Base-by-base conservation (phyloP, 116 monocot genomes). In the Iris pallida region DNA sequence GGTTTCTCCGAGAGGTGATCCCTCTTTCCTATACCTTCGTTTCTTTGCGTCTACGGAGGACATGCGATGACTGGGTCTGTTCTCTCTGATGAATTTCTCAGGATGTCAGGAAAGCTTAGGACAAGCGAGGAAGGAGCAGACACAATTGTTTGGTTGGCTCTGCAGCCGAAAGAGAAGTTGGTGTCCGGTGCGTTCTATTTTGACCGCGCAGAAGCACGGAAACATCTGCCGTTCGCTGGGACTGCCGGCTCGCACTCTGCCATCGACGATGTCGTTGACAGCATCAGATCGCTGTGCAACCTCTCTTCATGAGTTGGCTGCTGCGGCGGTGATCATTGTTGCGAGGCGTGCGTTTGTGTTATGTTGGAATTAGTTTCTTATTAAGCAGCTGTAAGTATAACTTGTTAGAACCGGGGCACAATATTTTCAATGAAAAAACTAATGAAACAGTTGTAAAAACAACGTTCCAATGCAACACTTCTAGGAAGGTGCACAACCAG, bases 91-190 rank as follows among this genome's bases (percentile, higher is more conserved):
- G 52, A 47, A 61, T n/a, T 7, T 15, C 46, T 6, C 66, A 89
- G 88, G 48, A 69, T 86, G 51, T 56, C 78, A 44, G 89, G 86
- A 15, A 96, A 81, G 47, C 85, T 96, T 6, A 80, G 96, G 69
- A 79, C 86, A 16, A 83, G 53, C 1, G 79, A 82, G 16, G 92
- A 91, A 68, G 92, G 89, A 9, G 96, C 96, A 17, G 92, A 96
- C 78, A 96, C 91, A 11, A 70, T 92, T 14, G 45, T 91, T 55
- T 91, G 96, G 89, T 64, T 95, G 57, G 91, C 91, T 0, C 63
- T 89, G 47, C 95, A 95, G 64, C 88, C 91, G 6, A 91, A 95
- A 55, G 95, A 91, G 59, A 91, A 85, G 64, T 60, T 95, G 73
- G 64, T 72, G 14, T 66, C 95, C 11, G 91, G 95, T 14, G 79